These are phyloP conservation scores for Sugiyamaella mastotermitis DNA, from an alignment of 805 yeast genomes.

Conservation along the genomic window DNA sequence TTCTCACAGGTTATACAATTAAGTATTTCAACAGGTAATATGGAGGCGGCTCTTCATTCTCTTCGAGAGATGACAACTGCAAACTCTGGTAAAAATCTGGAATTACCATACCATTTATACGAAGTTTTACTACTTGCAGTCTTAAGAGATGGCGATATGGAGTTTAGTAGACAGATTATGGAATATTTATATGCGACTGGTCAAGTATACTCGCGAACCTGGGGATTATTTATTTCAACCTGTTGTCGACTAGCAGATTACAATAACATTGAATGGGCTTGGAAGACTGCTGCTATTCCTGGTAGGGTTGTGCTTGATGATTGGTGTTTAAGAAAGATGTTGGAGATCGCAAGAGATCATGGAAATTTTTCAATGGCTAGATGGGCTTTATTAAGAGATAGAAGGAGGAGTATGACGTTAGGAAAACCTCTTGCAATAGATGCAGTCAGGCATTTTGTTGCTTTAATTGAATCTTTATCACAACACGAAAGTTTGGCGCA, in stretches of 20 bases:
- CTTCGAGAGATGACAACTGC: constrained; percentile 17
- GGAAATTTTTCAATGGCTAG: constrained; percentile 26
- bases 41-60: constrained; percentile 6
- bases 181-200: constrained; percentile 17
- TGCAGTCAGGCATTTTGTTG: constrained; percentile 2
- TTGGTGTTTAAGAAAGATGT: constrained; percentile 22
- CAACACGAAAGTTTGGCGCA: constrained; percentile 15
- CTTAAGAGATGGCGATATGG: constrained; percentile 24
- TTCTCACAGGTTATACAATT: not conserved
- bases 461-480: constrained; percentile 15
- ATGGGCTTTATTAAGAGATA: constrained; percentile 27
- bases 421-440: constrained; percentile 1
- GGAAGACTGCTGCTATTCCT: constrained; percentile 24
- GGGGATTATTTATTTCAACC: constrained; percentile 27
- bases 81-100: constrained; percentile 17
- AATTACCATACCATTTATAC: constrained; percentile 13
- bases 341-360: constrained; percentile 21
- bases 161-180: constrained; percentile 22
- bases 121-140: constrained; percentile 25
- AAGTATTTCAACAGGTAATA: constrained; percentile 2
- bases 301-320: constrained; percentile 29
- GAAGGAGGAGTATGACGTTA: constrained; percentile 12
- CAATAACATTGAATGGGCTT: constrained; percentile 24
- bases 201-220: constrained; percentile 25
- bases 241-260: constrained; percentile 21